These are phyloP conservation scores for Paracoccidioides brasiliensis DNA, from an alignment of 2,329 filamentous ascomycete species.

Conservation along the genomic window DNA sequence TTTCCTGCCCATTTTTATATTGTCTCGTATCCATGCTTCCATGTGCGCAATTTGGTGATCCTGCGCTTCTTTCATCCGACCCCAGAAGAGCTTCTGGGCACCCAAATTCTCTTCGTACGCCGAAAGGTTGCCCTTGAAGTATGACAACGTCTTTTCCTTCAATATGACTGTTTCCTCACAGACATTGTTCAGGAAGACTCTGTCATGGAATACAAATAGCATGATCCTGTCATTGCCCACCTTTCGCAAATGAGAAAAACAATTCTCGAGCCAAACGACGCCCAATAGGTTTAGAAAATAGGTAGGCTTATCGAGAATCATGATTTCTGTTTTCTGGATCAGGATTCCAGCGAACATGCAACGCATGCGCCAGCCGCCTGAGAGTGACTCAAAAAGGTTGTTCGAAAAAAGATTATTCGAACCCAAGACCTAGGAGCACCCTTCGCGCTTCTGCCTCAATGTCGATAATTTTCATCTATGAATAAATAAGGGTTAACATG, in stretches of 20 bases:
- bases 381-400: conserved; percentile 51
- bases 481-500: not conserved
- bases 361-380: conserved; percentile 66
- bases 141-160: conserved; percentile 55
- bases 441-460: conserved; percentile 53
- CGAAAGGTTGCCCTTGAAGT: conserved; percentile 62
- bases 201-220: conserved; percentile 71
- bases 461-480: conserved; percentile 42
- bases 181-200: conserved; percentile 64
- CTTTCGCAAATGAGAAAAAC: conserved; percentile 48
- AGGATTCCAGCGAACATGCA: conserved; percentile 52
- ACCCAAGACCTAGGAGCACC: conserved; percentile 58
- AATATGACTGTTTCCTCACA: conserved; percentile 65
- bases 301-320: conserved; percentile 76
- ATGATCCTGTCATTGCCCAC: conserved; percentile 45
- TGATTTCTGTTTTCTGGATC: conserved; percentile 59
- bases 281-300: conserved; percentile 75
- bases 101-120: conserved; percentile 56
- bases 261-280: conserved; percentile 71
- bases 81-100: conserved; percentile 52
- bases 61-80: conserved; percentile 67
- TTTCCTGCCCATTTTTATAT: conserved; percentile 60
- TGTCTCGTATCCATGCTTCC: conserved; percentile 61
- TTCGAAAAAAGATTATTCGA: conserved; percentile 48
- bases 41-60: conserved; percentile 71